These are phyloP conservation scores for Coccomyxa sp. DNA, from an alignment of 139 green algal genomes.

Conservation along the genomic window DNA sequence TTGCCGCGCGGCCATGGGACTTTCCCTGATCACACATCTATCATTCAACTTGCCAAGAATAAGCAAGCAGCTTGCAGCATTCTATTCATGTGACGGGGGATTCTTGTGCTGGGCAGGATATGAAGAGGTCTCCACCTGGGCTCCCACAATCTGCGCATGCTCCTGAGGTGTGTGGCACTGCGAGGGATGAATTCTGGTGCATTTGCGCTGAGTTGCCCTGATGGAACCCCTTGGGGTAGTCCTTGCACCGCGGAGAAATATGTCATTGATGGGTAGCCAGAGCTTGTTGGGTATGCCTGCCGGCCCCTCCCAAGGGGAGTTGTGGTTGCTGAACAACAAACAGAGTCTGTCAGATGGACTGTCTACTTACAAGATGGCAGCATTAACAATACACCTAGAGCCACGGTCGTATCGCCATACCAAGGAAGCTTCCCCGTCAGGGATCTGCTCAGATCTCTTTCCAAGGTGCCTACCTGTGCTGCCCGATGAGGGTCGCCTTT, in stretches of 20 bases:
- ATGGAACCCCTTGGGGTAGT: neutral
- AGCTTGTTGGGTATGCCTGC: neutral
- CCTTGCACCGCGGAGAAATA: neutral
- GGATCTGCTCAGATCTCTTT: neutral
- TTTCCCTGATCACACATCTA: neutral
- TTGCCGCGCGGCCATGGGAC: neutral
- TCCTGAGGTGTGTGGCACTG: neutral
- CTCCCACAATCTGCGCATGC: neutral
- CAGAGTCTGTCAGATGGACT: neutral
- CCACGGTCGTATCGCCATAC: no score
- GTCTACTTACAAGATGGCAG: neutral
- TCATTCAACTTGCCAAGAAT: neutral
- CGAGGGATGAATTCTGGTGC: neutral
- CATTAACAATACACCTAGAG: neutral
- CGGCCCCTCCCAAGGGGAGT: neutral
- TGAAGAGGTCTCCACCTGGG: neutral
- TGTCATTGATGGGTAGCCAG: neutral
- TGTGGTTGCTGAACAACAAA: neutral
- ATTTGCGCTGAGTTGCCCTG: neutral
- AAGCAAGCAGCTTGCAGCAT: neutral
- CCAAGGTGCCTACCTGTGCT: neutral
- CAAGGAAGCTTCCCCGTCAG: neutral
- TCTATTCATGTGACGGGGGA: neutral
- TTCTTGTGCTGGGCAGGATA: neutral
- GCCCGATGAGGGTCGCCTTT: no score